Base-by-base conservation (phyloP, 2,329 filamentous ascomycete genomes). In the Helotiales sp. region DNA sequence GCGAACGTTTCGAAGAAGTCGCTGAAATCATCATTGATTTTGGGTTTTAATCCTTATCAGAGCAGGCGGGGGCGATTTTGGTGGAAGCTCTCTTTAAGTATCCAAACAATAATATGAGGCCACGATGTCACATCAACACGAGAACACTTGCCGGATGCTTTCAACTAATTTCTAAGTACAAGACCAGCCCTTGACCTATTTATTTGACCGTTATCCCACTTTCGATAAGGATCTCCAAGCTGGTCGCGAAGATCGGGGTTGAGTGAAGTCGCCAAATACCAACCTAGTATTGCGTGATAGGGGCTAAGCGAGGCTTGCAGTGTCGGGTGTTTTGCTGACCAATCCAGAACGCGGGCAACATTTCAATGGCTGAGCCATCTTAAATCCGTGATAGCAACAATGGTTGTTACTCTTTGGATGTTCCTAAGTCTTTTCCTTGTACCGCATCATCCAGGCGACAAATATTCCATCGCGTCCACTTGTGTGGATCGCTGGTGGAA, bases 271-370 rank as follows among this genome's bases (percentile, higher is more conserved):
- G 57, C 57, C 57, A 26, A 40, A 59, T 32, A 57, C 22, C n/a
- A 20, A 40, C 30, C 54, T 22, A 57, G 20, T 55, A 63, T 63
- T 55, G 61, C 61, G 61, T 63, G 61, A 40, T 63, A 32, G 26
- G 34, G 34, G 32, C 61, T 63, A 63, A 57, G 54, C 54, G 54
- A 57, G 54, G 20, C 17, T 40, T 34, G 30, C 54, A 40, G 34
- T 7, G 17, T 55, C 28, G 30, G 15, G 34, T 55, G 26, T 55
- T 10, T 40, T 57, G 32, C 6, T 37, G 30, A 40, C 30, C 32
- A 57, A 57, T 55, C 54, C 54, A 37, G 20, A 6, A 40, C 13
- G 17, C 15, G 8, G 40, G 30, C 32, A 40, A 20, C 11, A 22
- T 24, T 24, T 26, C 10, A 13, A 24, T 17, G 2, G n/a, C 20